Conservation (phyloP, 805 yeast genomes). For the Metschnikowia cubensis region DNA sequence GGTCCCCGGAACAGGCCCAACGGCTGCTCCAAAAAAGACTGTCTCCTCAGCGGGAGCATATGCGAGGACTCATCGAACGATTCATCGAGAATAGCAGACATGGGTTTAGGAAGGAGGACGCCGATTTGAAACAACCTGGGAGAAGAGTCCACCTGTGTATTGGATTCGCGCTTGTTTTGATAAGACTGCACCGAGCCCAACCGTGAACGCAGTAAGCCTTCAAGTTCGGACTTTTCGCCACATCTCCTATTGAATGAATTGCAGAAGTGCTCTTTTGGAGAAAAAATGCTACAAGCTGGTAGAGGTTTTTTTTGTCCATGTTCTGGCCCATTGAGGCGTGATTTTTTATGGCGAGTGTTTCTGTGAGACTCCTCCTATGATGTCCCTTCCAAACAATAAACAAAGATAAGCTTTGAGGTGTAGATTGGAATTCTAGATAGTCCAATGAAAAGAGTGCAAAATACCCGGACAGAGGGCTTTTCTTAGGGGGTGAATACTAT, state of each 20-base stretch:
- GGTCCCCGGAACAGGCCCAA: slow-evolving; percentile 60
- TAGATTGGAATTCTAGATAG: too few species aligned
- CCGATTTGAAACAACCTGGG: background rate
- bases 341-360: too few species aligned
- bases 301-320: too few species aligned
- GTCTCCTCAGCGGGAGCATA: slow-evolving; percentile 11
- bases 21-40: slow-evolving; percentile 27
- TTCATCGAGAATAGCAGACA: slow-evolving; percentile 15
- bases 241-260: background rate
- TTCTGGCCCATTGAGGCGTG: too few species aligned
- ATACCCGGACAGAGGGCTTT: too few species aligned
- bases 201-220: background rate
- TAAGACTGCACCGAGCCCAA: background rate
- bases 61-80: slow-evolving; percentile 11
- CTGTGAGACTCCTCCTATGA: too few species aligned
- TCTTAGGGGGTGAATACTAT: too few species aligned
- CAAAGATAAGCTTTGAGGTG: too few species aligned
- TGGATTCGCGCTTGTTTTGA: slow-evolving; percentile 2
- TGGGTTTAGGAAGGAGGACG: background rate
- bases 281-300: too few species aligned
- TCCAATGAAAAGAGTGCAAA: too few species aligned
- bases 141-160: background rate
- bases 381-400: too few species aligned
- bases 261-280: too few species aligned
- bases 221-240: background rate